Evolutionary conservation across 2,329 filamentous ascomycete genomes (phyloP).

Genomic region (Metarhizium humberi): DNA sequence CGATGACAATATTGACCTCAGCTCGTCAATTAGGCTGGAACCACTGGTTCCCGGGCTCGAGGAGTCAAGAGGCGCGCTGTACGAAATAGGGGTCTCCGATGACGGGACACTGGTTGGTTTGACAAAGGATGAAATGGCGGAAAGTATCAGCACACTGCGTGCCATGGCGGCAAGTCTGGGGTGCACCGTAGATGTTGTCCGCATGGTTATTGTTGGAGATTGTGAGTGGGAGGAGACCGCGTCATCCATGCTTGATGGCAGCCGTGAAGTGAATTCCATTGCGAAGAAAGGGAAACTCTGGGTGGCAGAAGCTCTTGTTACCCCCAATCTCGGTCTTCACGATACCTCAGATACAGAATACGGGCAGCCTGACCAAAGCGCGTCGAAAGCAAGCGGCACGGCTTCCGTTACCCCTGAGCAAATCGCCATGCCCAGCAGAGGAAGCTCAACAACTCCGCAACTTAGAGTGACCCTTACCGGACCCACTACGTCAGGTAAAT

Average conservation of each 20-base stretch:
- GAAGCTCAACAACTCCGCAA: slow-evolving; percentile 56
- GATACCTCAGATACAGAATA: slow-evolving; percentile 9
- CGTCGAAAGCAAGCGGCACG: not conserved
- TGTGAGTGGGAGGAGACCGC: slow-evolving; percentile 60
- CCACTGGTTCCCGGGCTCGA: slow-evolving; percentile 72
- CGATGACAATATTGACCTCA: slow-evolving; percentile 43
- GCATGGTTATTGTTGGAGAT: slow-evolving; percentile 74
- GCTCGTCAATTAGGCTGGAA: slow-evolving; percentile 36
- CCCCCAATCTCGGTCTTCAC: slow-evolving; percentile 49
- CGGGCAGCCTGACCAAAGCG: slow-evolving; percentile 4
- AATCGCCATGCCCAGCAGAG: slow-evolving; percentile 24
- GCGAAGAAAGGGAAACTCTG: slow-evolving; percentile 51
- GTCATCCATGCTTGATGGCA: slow-evolving; percentile 18
- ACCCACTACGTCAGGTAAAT: slow-evolving; percentile 86
- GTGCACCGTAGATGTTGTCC: slow-evolving; percentile 72
- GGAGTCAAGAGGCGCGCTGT: slow-evolving; percentile 85
- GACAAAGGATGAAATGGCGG: slow-evolving; percentile 82
- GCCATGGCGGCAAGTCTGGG: slow-evolving; percentile 91
- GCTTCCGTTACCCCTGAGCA: slow-evolving; percentile 4
- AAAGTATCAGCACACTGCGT: slow-evolving; percentile 75
- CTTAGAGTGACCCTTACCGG: slow-evolving; percentile 81
- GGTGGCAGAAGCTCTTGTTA: slow-evolving; percentile 87
- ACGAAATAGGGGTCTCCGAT: slow-evolving; percentile 94
- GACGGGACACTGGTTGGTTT: slow-evolving; percentile 86
- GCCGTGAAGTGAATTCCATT: slow-evolving; percentile 12